Evolutionary conservation across 2,329 filamentous ascomycete species (phyloP).

Genomic region (Cordyceps farinosa): DNA sequence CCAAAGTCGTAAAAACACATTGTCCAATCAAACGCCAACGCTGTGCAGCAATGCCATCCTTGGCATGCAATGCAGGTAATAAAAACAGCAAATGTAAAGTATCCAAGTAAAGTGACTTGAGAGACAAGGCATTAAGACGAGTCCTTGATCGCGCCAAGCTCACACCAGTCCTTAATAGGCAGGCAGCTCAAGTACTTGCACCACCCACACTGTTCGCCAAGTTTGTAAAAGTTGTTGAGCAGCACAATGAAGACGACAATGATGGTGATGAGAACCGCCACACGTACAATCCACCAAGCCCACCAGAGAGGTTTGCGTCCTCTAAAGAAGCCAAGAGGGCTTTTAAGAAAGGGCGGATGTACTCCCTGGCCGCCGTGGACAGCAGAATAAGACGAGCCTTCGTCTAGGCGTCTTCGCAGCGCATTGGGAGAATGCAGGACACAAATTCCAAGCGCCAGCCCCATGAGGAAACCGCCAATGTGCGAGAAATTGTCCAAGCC

Average conservation of each 20-base stretch:
- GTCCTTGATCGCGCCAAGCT: conserved; percentile 41
- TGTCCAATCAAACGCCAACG: conserved; percentile 30
- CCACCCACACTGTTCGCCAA: conserved; percentile 75
- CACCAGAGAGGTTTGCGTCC: conserved; percentile 93
- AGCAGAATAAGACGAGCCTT: conserved; percentile 67
- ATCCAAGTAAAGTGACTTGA: conserved; percentile 17
- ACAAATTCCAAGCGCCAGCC: conserved; percentile 79
- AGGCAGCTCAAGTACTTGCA: conserved; percentile 94
- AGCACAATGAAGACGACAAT: conserved; percentile 83
- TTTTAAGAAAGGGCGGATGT: conserved; percentile 55
- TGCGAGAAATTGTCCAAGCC: conserved; percentile 97
- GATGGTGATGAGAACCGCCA: conserved; percentile 72
- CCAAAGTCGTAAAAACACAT: conserved; percentile 5
- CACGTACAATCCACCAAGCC: conserved; percentile 91
- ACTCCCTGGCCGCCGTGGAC: conserved; percentile 53
- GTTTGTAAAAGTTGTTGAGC: conserved; percentile 85
- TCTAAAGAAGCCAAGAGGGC: conserved; percentile 78
- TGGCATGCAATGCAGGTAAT: conserved; percentile 4
- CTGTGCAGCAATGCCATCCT: conserved; percentile 27
- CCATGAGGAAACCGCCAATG: conserved; percentile 93
- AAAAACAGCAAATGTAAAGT: conserved; percentile 16
- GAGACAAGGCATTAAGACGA: neutral
- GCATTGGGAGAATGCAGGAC: conserved; percentile 84
- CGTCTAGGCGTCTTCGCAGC: conserved; percentile 69
- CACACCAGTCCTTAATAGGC: conserved; percentile 67